Base-by-base conservation (phyloP, 2,329 filamentous ascomycete species). In the Aspergillus viridinutans region DNA sequence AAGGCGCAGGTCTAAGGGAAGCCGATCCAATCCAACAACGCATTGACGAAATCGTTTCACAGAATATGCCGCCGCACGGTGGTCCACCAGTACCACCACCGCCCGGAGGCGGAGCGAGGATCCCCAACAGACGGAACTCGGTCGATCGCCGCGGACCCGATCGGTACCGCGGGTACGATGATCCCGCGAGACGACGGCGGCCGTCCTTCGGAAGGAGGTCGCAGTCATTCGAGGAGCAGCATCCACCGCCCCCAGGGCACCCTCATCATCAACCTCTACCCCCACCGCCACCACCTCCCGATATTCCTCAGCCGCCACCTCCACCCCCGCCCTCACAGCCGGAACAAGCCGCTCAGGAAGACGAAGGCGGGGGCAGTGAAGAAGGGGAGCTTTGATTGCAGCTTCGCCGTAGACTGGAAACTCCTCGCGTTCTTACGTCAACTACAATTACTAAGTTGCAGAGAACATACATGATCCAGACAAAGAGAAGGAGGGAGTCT, bases 311-410 rank as follows among this genome's bases (percentile, higher is more conserved):
- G 28, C 54, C 54, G 20, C 59, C 58, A 10, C 52, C 58, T 47
- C 47, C 52, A 21, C 58, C 45, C 26, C 59, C 48, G 29, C 57
- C 45, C 3, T 38, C 55, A 1, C 35, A 55, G 52, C 23, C 32
- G 49, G 35, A 26, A 12, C 43, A 56, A n/a, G 53, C 20, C 40
- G 55, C 59, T 26, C 48, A 48, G 29, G 59, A 63, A 21, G 69
- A 68, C 21, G 72, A 74, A 45, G 73, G 68, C 6, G 73, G 68
- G 28, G 74, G 75, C 3, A 77, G 75, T 53, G 76, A 78, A 60
- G 76, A 77, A 54, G 75, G 76, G 14, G 76, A 78, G 58, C 64
- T 77, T 38, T 76, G 55, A 51, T 23, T 26, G 6, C 14, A 23
- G 32, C 14, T 49, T 35, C 12, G 12, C 32, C 12, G 32, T 35